phyloP scores from a whole-genome alignment of 306 rosid genomes.

The Inga leiocalycina region DNA sequence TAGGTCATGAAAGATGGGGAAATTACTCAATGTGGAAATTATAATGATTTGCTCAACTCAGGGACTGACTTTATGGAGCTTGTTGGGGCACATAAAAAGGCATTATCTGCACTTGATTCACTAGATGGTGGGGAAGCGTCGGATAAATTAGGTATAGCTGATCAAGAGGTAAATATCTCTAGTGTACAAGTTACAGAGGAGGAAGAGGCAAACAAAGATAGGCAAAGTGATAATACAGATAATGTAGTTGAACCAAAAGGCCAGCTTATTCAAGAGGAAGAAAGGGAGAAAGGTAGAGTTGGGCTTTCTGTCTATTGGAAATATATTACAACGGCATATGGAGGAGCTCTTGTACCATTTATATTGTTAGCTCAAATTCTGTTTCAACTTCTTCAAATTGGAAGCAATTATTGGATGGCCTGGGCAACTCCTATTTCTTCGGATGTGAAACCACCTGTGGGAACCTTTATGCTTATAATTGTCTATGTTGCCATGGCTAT shows the following conservation, averaged over 20 bases:
- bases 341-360: conserved; percentile 85
- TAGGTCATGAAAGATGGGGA: conserved; percentile 89
- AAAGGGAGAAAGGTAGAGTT: conserved; percentile 86
- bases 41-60: conserved; percentile 58
- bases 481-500: conserved; percentile 72
- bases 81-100: conserved; percentile 81
- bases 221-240: conserved; percentile 44
- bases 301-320: conserved; percentile 76
- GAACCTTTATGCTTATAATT: conserved; percentile 46
- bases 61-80: conserved; percentile 84
- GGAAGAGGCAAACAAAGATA: conserved; percentile 41
- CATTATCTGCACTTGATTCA: conserved; percentile 66
- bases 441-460: conserved; percentile 56
- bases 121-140: conserved; percentile 37
- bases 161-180: conserved; percentile 36
- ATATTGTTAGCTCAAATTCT: conserved; percentile 67
- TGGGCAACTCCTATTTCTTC: conserved; percentile 82
- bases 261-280: conserved; percentile 92
- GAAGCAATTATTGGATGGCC: conserved; percentile 94
- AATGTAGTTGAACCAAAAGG: conserved; percentile 46
- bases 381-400: conserved; percentile 80
- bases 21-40: conserved; percentile 78
- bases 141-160: conserved; percentile 29
- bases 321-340: conserved; percentile 67
- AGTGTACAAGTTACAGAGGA: conserved; percentile 30